These are phyloP conservation scores for Cymbopogon citratus DNA, from an alignment of 176 grass and related monocot genomes.

Conservation along the genomic window DNA sequence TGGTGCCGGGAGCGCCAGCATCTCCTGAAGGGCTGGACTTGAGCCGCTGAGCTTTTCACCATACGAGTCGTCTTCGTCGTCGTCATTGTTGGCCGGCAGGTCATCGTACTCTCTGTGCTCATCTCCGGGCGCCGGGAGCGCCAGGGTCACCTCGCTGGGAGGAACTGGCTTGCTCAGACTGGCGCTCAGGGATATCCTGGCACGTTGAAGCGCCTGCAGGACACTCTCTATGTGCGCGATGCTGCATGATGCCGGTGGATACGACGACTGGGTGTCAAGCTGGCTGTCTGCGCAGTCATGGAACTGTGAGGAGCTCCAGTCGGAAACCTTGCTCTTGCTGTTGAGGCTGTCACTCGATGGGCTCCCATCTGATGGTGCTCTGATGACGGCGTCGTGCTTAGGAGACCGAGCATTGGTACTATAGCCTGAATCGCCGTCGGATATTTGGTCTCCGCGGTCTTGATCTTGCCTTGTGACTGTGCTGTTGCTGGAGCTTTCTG, in stretches of 20 bases:
- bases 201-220: conserved; percentile 61
- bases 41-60: conserved; percentile 25
- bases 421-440: conserved; percentile 38
- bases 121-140: conserved; percentile 35
- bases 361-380: conserved; percentile 40
- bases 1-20: conserved; percentile 37
- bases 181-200: conserved; percentile 60
- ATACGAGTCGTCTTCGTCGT: not conserved
- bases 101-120: conserved; percentile 23
- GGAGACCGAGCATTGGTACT: not conserved
- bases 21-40: conserved; percentile 29
- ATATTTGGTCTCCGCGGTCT: conserved; percentile 9
- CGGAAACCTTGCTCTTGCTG: conserved; percentile 31
- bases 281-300: conserved; percentile 37
- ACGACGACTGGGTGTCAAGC: conserved; percentile 6
- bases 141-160: conserved; percentile 43
- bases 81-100: not conserved
- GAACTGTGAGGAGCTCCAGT: conserved; percentile 36
- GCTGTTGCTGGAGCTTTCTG: conserved; percentile 18
- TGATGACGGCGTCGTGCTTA: not conserved
- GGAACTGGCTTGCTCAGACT: conserved; percentile 40
- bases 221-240: conserved; percentile 38
- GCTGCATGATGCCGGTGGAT: conserved; percentile 10
- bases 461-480: conserved; percentile 8
- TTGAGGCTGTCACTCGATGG: conserved; percentile 30